Conservation (phyloP, 805 yeast species). For the Metschnikowia matae region DNA sequence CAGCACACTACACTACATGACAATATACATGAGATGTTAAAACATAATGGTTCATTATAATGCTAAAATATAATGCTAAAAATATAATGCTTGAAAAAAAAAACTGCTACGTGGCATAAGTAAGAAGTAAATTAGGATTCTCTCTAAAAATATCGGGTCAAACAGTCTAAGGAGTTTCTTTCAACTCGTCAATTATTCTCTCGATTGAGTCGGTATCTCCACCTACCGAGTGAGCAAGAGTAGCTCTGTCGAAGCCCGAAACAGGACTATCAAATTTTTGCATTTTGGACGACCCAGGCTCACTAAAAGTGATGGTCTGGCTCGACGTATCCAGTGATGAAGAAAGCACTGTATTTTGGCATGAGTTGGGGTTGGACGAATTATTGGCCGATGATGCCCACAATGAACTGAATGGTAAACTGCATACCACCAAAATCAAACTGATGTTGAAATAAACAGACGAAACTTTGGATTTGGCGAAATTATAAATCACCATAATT, state of each 20-base stretch:
- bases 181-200: conserved; percentile 13
- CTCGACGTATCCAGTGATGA: neutral
- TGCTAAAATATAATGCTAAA: too few relatives aligned
- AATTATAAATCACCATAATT: conserved; percentile 55
- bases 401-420: conserved; percentile 78
- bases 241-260: conserved; percentile 12
- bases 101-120: too few relatives aligned
- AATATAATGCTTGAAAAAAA: too few relatives aligned
- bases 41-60: too few relatives aligned
- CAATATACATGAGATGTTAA: too few relatives aligned
- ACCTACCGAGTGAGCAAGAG: conserved; percentile 8
- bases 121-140: too few relatives aligned
- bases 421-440: conserved; percentile 58
- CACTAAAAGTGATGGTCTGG: conserved; percentile 5
- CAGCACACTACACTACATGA: too few relatives aligned
- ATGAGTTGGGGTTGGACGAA: conserved; percentile 22
- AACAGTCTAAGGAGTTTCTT: neutral
- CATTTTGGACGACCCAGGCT: conserved; percentile 3
- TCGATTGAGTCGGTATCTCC: conserved; percentile 14
- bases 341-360: conserved; percentile 15
- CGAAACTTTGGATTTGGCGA: conserved; percentile 26
- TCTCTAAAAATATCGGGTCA: too few relatives aligned
- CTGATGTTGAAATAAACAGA: conserved; percentile 48
- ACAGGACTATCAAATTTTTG: conserved; percentile 7
- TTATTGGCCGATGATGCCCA: conserved; percentile 79